Base-by-base conservation (phyloP, 371 early-diverging fungal genomes). In the Mucor racemosus region DNA sequence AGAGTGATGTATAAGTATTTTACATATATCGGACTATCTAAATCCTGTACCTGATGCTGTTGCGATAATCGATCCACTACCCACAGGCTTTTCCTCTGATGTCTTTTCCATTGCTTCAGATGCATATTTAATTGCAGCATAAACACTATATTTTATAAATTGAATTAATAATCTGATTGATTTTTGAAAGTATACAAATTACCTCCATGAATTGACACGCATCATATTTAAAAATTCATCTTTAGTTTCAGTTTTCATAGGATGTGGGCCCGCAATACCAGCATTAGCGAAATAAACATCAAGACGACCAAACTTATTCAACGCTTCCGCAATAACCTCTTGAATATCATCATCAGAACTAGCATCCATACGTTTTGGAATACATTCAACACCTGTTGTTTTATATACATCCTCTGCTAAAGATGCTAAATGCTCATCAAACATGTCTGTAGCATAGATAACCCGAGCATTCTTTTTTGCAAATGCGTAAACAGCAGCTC, bases 281-380 rank as follows among this genome's bases (percentile, higher is more conserved):
- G 84, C 84, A 69, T 76, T 86, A 7, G 87, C 87, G 38, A 87
- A 80, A 42, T 83, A 86, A 7, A 86, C 84, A 70, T 86, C 87
- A 21, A 86, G 59, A 36, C 87, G 64, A 50, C 87, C 86, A 70
- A 68, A 84, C 0, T 55, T 63, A 1, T 62, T 53, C 60, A 86
- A 60, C 3, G 83, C 81, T 38, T 80, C 76, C 9, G 67, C 53
- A 33, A 82, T 70, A 40, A 82, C 60, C 21, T 19, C 65, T 35
- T 74, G 59, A 7, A 85, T 75, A 65, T 70, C 82, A 8, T 68
- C 58, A 6, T 75, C 77, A 10, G 76, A 73, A 11, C 79, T 69
- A 14, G 85, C 85, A 71, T 85, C 84, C 26, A 81, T 71, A 4
- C 62, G 65, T 15, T 68, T 73, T 13, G 80, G 57, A 59, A 80